Base-by-base conservation (phyloP, 441 rosid genomes). In the Theobroma grandiflorum region DNA sequence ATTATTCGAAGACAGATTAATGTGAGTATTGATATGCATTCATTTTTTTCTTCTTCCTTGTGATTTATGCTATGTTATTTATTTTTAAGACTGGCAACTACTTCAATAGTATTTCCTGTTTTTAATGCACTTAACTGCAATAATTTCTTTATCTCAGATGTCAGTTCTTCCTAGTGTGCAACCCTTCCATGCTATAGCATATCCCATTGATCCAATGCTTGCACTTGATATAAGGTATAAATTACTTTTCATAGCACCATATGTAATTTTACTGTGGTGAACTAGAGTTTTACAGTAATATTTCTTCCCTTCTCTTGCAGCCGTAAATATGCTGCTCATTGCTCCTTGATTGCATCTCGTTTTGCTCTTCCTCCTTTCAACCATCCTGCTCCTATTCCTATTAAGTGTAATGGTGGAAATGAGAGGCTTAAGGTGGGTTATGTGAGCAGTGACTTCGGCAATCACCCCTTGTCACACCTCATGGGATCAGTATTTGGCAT, bases 171-270 rank as follows among this genome's bases (percentile, higher is more conserved):
- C 99, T 22, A 97, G 99, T 72, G 99, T 97, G 73, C 99, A 97
- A 83, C 99, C 99, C 78, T 97, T 97, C 86, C 99, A 97, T 88
- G 99, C 99, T n/a, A 94, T 97, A 82, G 99, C 99, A 71, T 95
- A 95, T 87, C 99, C 99, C 67, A 90, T 97, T 67, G 99, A 97
- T 89, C 87, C 98, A 22, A 84, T 94, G 85, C 97, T 97, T 82
- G 99, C 99, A 49, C 98, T 97, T 72, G 99, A 95, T 57, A 95
- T 95, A 84, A 97, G 99, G 99, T 95, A 75, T 59, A 76, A 49
- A 76, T 66, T 3, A 53, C 63, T 68, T 63, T 74, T 65, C 57
- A 33, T 71, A 37, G 14, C 37, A 71, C 33, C 57, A 31, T 35
- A 52, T 75, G 16, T 75, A 15, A 59, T 26, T 55, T 45, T 22